These are phyloP conservation scores for Ceraceosorus bombacis DNA, from an alignment of 1,284 basidiomycete genomes.

Conservation along the genomic window DNA sequence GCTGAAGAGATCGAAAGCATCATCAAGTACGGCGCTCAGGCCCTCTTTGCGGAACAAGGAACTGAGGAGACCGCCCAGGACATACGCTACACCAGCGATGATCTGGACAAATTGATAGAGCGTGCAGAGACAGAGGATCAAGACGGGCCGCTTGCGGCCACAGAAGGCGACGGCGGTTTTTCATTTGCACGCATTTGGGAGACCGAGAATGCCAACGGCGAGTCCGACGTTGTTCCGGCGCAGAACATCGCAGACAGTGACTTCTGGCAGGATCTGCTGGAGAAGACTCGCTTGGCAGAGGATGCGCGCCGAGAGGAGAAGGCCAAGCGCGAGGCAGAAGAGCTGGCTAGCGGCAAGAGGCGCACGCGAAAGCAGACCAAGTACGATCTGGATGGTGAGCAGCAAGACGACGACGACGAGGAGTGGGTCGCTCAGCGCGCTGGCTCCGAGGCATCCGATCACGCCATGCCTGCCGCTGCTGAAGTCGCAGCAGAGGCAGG, in stretches of 20 bases:
- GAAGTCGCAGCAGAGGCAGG: too few relatives aligned
- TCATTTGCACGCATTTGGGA: constrained; percentile 48
- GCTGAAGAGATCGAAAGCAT: constrained; percentile 42
- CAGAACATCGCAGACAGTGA: constrained; percentile 21
- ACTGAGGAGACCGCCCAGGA: constrained; percentile 36
- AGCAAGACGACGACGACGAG: not conserved
- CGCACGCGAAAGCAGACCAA: not conserved
- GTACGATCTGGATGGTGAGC: not conserved
- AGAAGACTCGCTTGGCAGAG: constrained; percentile 34
- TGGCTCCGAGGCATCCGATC: too few relatives aligned
- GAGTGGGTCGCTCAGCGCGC: too few relatives aligned
- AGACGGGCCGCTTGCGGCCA: constrained; percentile 1
- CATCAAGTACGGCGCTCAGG: constrained; percentile 47
- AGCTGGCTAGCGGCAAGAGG: not conserved
- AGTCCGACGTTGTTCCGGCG: constrained; percentile 10
- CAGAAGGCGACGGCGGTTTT: constrained; percentile 26
- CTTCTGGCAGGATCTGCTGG: constrained; percentile 43
- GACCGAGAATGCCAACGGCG: constrained; percentile 18
- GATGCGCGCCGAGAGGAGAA: not conserved
- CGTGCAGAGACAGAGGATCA: constrained; percentile 29
- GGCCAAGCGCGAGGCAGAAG: not conserved
- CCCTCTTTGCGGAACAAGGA: constrained; percentile 45
- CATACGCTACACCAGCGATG: constrained; percentile 42
- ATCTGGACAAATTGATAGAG: constrained; percentile 43
- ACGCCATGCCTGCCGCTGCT: too few relatives aligned